Base-by-base conservation (phyloP, 345 rosid species). In the Excoecaria cochinchinensis region DNA sequence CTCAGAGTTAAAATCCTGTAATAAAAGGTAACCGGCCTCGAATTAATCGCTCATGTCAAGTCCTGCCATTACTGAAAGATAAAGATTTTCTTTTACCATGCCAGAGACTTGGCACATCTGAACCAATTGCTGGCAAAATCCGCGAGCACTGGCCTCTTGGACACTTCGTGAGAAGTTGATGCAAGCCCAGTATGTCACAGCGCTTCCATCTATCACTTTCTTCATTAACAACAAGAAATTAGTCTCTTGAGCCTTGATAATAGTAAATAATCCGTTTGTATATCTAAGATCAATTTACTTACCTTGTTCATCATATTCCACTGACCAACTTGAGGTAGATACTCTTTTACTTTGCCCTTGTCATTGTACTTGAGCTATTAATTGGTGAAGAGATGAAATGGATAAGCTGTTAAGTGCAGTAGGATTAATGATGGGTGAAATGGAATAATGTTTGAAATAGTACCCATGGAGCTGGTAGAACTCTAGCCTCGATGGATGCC, bases 231-330 rank as follows among this genome's bases (percentile, higher is more conserved):
- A 56, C 3, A 39, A 61, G 14, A 58, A 19, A 57, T 19, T 12
- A 40, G 40, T 38, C 25, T 70, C 56, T 25, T 57, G n/a, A 78
- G 1, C 2, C 31, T 31, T 31, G 31, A 44, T 4, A 44, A 1
- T 3, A 44, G 17, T n/a, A 65, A 73, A 4, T 61, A 39, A 62
- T 4, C 22, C 17, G 44, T 9, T 57, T 31, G 1, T 59, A 51
- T 19, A 4, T 72, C 24, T 73, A 24, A 38, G 39, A 56, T 38
- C 42, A 14, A 48, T 74, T 6, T 46, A 21, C 80, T 71, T 48
- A 85, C 88, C 82, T 85, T 85, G 78, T 85, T 83, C 76, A 76
- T 78, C 88, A 85, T 85, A 74, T 85, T 85, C 86, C 88, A 85
- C 44, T 85, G 86, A 40, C 88, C 88, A 68, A 82, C 84, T 78